A percentile compares a stretch with the other conserved stretches of the same genome.
These are phyloP conservation scores for Saitozyma podzolica DNA, from an alignment of 768 basidiomycete genomes.

Conservation along the genomic window DNA sequence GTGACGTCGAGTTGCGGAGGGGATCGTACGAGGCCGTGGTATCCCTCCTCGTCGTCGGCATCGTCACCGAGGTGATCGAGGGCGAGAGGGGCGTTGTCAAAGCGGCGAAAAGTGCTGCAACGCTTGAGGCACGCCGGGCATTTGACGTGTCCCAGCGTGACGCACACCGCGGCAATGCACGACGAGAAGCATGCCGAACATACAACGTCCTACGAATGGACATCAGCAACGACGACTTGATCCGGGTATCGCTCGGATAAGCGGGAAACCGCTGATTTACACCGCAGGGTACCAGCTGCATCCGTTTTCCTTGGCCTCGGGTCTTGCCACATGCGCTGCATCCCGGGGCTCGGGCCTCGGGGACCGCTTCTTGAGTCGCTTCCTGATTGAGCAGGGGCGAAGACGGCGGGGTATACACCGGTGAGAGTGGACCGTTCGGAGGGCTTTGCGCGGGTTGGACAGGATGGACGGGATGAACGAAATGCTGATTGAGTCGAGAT, in stretches of 20 bases:
- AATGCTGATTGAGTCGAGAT: too few relatives aligned
- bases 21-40: not conserved
- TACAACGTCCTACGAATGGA: slow-evolving; percentile 20
- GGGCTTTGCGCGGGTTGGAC: too few relatives aligned
- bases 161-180: slow-evolving; percentile 31
- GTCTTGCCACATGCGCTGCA: slow-evolving; percentile 6
- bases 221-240: not conserved
- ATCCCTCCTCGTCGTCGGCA: not conserved
- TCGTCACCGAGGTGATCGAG: not conserved
- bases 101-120: not conserved
- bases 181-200: slow-evolving; percentile 40
- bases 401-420: too few relatives aligned
- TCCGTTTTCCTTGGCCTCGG: slow-evolving; percentile 10
- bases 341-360: too few relatives aligned
- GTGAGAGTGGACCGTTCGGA: too few relatives aligned
- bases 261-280: slow-evolving; percentile 17
- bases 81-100: not conserved
- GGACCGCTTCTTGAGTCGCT: too few relatives aligned
- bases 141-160: slow-evolving; percentile 18
- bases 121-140: slow-evolving; percentile 29
- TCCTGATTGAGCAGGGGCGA: too few relatives aligned
- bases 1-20: not conserved
- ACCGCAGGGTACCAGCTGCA: slow-evolving; percentile 30
- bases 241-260: not conserved
- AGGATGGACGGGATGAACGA: too few relatives aligned